Conservation (phyloP, 1,139 yeast species). For the Nakaseomyces nivariensis region DNA sequence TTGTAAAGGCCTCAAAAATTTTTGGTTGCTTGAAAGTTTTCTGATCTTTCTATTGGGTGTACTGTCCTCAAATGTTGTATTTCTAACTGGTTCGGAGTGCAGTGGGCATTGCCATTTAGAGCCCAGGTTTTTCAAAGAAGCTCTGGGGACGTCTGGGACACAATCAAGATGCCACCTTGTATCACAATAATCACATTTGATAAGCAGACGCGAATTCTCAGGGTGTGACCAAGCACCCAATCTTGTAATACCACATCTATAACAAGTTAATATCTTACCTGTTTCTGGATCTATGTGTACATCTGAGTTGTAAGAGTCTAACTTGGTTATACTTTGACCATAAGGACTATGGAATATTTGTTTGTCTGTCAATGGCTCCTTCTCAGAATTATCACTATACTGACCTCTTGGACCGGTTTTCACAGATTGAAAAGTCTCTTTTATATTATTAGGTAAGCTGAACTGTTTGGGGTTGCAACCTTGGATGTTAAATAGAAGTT, state of each 20-base stretch:
- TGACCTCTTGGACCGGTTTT: conserved; percentile 59
- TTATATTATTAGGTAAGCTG: conserved; percentile 54
- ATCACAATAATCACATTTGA: conserved; percentile 79
- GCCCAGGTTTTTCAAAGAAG: conserved; percentile 67
- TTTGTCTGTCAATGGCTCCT: conserved; percentile 33
- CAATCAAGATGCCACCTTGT: conserved; percentile 93
- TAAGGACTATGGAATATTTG: conserved; percentile 36
- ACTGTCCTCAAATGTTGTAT: conserved; percentile 29
- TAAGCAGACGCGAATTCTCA: conserved; percentile 36
- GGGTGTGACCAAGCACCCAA: conserved; percentile 47
- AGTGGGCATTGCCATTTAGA: conserved; percentile 91
- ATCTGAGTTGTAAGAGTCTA: conserved; percentile 44
- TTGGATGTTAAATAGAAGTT: conserved; percentile 48
- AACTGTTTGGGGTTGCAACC: conserved; percentile 64
- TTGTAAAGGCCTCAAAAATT: conserved; percentile 44
- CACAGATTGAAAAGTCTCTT: conserved; percentile 71
- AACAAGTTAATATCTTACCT: conserved; percentile 52
- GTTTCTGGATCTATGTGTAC: conserved; percentile 56
- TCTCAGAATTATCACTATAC: conserved; percentile 50
- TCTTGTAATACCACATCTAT: conserved; percentile 47
- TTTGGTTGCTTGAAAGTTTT: conserved; percentile 44
- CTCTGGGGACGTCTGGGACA: conserved; percentile 57
- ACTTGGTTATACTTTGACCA: conserved; percentile 33
- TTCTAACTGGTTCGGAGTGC: conserved; percentile 38
- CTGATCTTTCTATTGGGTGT: conserved; percentile 11